These are phyloP conservation scores for Lasiosphaeris hirsuta DNA, from an alignment of 495 filamentous ascomycete species.

Conservation along the genomic window DNA sequence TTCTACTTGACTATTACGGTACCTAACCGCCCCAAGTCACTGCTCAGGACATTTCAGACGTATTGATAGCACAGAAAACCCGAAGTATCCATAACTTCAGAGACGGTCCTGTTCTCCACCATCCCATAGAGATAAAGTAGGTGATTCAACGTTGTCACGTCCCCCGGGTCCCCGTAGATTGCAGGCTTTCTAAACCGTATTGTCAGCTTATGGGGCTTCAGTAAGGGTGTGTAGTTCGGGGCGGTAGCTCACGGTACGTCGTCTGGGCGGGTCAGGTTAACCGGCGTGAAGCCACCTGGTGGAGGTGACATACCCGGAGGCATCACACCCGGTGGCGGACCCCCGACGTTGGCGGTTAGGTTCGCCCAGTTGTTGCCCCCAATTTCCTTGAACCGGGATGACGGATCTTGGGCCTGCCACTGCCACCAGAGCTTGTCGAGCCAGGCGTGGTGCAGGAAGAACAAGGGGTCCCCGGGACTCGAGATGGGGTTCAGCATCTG, in stretches of 20 bases:
- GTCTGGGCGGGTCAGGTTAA: constrained; percentile 1
- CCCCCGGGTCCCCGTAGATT: constrained; percentile 3
- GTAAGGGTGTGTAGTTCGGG: too few species aligned
- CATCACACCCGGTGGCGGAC: too few species aligned
- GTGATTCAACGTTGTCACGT: constrained; percentile 6
- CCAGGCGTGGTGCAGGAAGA: constrained; percentile 68
- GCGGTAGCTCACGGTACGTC: constrained; percentile 7
- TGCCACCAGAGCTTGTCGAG: constrained; percentile 69
- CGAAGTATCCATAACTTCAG: constrained; percentile 6
- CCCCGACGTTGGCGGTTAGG: too few species aligned
- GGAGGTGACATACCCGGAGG: too few species aligned
- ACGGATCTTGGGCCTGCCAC: constrained; percentile 55
- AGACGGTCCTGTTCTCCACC: not conserved
- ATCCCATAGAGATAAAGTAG: constrained; percentile 4
- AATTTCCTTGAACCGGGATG: constrained; percentile 31
- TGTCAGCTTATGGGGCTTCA: not conserved
- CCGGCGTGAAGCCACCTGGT: not conserved
- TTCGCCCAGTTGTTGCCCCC: constrained; percentile 29
- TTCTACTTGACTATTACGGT: too few species aligned
- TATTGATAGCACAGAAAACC: constrained; percentile 2
- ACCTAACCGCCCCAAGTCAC: too few species aligned
- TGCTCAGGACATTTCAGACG: too few species aligned
- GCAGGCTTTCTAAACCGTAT: not conserved
- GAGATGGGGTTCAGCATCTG: constrained; percentile 47
- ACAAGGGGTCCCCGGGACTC: constrained; percentile 59